These are phyloP conservation scores for Ophiocordyceps robertsii DNA, from an alignment of 2,329 filamentous ascomycete genomes.

Conservation along the genomic window DNA sequence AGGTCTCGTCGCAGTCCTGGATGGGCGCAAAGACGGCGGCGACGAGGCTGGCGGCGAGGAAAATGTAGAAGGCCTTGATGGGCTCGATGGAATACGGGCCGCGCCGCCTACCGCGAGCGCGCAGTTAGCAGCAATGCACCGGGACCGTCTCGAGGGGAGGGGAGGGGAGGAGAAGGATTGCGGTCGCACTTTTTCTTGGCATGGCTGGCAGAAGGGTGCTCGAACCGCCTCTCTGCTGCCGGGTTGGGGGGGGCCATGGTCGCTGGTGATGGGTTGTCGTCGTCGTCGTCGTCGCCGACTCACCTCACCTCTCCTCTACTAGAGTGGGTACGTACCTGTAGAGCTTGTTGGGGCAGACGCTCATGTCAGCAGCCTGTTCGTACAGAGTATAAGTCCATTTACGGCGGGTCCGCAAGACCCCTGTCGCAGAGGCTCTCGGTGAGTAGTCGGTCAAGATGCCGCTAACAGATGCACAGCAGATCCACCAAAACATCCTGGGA, in stretches of 20 bases:
- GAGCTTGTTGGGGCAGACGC: slow-evolving; percentile 1
- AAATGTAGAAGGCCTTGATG: slow-evolving; percentile 68
- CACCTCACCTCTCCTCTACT: no score
- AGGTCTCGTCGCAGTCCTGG: slow-evolving; percentile 96
- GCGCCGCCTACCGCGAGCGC: slow-evolving; percentile 22
- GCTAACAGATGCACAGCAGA: no score
- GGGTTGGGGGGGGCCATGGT: slow-evolving; percentile 26
- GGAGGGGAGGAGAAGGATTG: background rate
- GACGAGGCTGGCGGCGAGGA: slow-evolving; percentile 58
- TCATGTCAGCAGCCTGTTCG: no score
- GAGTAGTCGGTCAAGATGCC: no score
- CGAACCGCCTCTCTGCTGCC: slow-evolving; percentile 21
- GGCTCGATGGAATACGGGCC: slow-evolving; percentile 54
- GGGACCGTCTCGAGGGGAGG: background rate
- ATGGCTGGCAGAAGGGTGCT: slow-evolving; percentile 35
- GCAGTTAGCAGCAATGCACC: background rate
- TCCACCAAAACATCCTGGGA: no score
- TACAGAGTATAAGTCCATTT: no score
- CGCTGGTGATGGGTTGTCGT: slow-evolving; percentile 1
- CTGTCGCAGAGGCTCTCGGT: no score
- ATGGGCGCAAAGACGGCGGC: slow-evolving; percentile 80
- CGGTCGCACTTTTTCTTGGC: slow-evolving; percentile 35
- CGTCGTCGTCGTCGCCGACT: background rate
- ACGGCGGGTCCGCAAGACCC: no score
- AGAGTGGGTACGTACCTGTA: no score